phyloP scores from a whole-genome alignment of 2,329 filamentous ascomycete species.

The Aspergillus pseudoviridinutans region DNA sequence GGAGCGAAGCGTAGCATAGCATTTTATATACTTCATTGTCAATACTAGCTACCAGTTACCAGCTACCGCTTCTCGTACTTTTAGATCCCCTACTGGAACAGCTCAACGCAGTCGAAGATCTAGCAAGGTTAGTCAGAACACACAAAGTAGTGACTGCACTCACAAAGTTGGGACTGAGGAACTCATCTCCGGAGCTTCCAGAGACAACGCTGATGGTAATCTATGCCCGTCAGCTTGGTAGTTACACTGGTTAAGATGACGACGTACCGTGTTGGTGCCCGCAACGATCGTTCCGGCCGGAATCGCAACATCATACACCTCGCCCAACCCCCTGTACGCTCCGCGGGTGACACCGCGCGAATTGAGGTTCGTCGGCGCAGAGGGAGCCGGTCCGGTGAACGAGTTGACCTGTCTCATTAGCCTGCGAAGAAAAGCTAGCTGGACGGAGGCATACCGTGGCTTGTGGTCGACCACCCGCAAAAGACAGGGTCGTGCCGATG shows the following conservation, averaged over 20 bases:
- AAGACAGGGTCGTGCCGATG: conserved; percentile 62
- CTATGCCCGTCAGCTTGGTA: conserved; percentile 1
- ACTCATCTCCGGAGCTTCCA: conserved; percentile 54
- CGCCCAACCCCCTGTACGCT: conserved; percentile 60
- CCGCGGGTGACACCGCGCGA: conserved; percentile 63
- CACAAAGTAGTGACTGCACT: conserved; percentile 3
- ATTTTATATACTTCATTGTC: neutral
- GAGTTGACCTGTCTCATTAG: conserved; percentile 46
- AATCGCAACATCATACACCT: conserved; percentile 61
- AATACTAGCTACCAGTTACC: neutral
- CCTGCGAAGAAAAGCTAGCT: neutral
- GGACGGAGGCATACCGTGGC: conserved; percentile 30
- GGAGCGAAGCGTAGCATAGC: no score
- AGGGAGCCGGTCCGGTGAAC: conserved; percentile 47
- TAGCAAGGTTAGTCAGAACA: conserved; percentile 4
- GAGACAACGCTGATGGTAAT: conserved; percentile 58
- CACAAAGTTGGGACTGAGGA: conserved; percentile 54
- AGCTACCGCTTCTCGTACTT: neutral
- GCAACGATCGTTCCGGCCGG: conserved; percentile 55
- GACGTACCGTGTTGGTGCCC: conserved; percentile 54
- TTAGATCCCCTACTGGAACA: conserved; percentile 20
- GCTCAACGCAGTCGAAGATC: conserved; percentile 30
- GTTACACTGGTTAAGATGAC: no score
- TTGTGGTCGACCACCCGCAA: conserved; percentile 56
- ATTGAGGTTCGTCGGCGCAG: conserved; percentile 60